phyloP scores from a whole-genome alignment of 2,329 filamentous ascomycete species.

The Aspergillus phoenicis region DNA sequence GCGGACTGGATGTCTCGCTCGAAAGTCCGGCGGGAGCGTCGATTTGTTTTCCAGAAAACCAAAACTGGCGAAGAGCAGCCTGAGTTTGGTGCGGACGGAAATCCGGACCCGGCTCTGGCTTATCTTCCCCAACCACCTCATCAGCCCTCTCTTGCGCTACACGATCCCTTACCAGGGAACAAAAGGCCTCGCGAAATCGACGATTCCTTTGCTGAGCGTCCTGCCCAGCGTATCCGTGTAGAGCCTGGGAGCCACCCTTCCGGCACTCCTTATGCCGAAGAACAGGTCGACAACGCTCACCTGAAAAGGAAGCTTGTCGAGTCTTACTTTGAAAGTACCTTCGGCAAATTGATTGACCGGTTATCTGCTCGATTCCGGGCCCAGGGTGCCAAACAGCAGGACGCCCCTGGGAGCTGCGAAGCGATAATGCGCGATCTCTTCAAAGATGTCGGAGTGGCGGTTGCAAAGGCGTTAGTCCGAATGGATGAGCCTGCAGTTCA shows the following conservation, averaged over 20 bases:
- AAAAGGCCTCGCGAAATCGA: slow-evolving; percentile 21
- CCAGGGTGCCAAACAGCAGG: slow-evolving; percentile 11
- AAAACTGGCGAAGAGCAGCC: neutral
- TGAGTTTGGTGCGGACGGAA: neutral
- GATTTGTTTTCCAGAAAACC: neutral
- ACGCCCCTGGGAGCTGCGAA: slow-evolving; percentile 18
- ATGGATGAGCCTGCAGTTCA: slow-evolving; percentile 15
- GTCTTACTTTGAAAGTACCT: slow-evolving; percentile 16
- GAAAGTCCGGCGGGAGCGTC: neutral
- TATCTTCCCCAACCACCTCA: neutral
- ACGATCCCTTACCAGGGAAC: neutral
- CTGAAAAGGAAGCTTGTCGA: slow-evolving; percentile 8
- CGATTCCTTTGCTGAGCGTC: slow-evolving; percentile 14
- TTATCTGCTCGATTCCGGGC: slow-evolving; percentile 18
- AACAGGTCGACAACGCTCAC: neutral
- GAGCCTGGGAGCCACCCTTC: slow-evolving; percentile 10
- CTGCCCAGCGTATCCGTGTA: slow-evolving; percentile 17
- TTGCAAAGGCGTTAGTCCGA: slow-evolving; percentile 19
- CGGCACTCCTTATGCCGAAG: slow-evolving; percentile 6
- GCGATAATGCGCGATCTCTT: slow-evolving; percentile 23
- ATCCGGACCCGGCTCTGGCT: neutral
- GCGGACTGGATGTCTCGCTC: neutral
- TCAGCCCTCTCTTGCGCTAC: neutral
- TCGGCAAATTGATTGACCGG: slow-evolving; percentile 20
- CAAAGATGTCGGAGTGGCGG: slow-evolving; percentile 20